These are phyloP conservation scores for Gloeophyllum trabeum DNA, from an alignment of 768 basidiomycete genomes.

Conservation along the genomic window DNA sequence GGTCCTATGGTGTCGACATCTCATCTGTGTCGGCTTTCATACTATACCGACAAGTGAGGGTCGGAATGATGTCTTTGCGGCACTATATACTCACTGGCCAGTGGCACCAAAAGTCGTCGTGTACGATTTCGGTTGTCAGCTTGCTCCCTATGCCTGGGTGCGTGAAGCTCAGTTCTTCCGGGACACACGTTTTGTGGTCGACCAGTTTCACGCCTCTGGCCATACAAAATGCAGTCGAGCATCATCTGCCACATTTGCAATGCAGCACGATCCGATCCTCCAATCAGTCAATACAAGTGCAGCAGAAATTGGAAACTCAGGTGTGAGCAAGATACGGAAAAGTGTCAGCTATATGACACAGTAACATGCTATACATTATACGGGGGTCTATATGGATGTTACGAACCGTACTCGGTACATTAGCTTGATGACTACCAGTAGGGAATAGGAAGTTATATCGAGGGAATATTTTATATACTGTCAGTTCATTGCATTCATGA, in stretches of 20 bases:
- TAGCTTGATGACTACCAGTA: no score
- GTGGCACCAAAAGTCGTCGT: constrained; percentile 17
- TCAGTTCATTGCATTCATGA: no score
- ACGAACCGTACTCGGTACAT: constrained; percentile 6
- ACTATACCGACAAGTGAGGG: constrained; percentile 23
- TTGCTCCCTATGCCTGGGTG: constrained; percentile 21
- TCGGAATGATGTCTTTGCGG: constrained; percentile 27
- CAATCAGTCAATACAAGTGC: constrained; percentile 21
- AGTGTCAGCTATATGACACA: constrained; percentile 20
- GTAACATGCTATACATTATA: constrained; percentile 15
- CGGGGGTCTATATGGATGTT: constrained; percentile 11
- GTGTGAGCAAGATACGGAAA: constrained; percentile 16
- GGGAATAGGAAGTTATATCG: no score
- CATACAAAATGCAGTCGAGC: constrained; percentile 22
- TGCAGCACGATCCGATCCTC: constrained; percentile 15
- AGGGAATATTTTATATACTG: no score
- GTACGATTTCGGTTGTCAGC: constrained; percentile 22
- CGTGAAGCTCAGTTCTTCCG: constrained; percentile 19
- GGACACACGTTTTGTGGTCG: constrained; percentile 22
- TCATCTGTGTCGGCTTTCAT: constrained; percentile 8
- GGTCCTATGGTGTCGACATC: constrained; percentile 7
- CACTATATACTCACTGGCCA: constrained; percentile 21
- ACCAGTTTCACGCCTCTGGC: constrained; percentile 20
- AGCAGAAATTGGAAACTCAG: constrained; percentile 23
- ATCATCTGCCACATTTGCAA: constrained; percentile 18